phyloP scores from a whole-genome alignment of 2,329 filamentous ascomycete genomes.

The Curvularia spicifera region DNA sequence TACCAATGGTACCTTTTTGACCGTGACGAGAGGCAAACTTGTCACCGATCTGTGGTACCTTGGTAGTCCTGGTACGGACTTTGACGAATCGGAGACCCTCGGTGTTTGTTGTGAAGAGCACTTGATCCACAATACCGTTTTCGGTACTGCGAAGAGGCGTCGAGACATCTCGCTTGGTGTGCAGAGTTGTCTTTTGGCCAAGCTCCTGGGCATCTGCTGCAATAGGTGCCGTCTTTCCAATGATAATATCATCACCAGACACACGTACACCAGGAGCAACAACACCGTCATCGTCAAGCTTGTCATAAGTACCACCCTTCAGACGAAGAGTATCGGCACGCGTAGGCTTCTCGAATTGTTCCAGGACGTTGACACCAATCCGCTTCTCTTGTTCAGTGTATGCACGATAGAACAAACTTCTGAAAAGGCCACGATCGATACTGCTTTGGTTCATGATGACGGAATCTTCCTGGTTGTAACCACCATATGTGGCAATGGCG shows the following conservation, averaged over 20 bases:
- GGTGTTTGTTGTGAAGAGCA: constrained; percentile 90
- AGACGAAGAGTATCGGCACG: constrained; percentile 85
- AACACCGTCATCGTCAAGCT: constrained; percentile 95
- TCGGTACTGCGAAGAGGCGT: constrained; percentile 94
- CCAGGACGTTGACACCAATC: constrained; percentile 89
- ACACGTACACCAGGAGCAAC: constrained; percentile 93
- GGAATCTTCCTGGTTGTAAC: constrained; percentile 99
- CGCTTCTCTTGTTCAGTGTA: constrained; percentile 98
- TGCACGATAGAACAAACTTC: constrained; percentile 95
- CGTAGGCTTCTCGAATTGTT: constrained; percentile 94
- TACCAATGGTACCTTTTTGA: constrained; percentile 98
- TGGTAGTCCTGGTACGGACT: constrained; percentile 95
- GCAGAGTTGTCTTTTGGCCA: constrained; percentile 85
- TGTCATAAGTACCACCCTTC: constrained; percentile 96
- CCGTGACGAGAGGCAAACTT: constrained; percentile 99
- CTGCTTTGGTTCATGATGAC: constrained; percentile 99
- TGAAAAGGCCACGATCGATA: constrained; percentile 95
- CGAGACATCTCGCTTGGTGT: constrained; percentile 93
- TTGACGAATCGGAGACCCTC: constrained; percentile 97
- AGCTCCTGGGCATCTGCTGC: constrained; percentile 91
- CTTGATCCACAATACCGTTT: constrained; percentile 93
- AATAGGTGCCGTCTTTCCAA: constrained; percentile 96
- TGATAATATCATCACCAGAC: constrained; percentile 97
- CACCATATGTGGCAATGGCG: constrained; percentile 95
- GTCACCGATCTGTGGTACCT: constrained; percentile 97